Conservation (phyloP, 768 basidiomycete genomes). For the Mycena metata region DNA sequence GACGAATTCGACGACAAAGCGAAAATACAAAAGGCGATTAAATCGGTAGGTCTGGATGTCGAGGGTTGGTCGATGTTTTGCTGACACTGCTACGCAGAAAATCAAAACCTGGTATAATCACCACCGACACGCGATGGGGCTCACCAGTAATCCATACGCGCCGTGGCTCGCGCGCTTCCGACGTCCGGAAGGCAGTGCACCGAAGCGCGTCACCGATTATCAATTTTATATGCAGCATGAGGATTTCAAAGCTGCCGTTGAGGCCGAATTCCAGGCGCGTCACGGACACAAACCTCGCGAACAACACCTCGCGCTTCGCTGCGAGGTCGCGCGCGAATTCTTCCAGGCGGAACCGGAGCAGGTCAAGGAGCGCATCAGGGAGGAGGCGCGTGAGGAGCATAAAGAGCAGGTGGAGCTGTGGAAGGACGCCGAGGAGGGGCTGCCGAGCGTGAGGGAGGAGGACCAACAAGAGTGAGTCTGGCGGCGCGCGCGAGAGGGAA, state of each 20-base stretch:
- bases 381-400: not conserved
- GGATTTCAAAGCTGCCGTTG: not conserved
- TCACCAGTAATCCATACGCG: not conserved
- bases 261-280: not conserved
- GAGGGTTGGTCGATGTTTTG: too few relatives aligned
- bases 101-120: slow-evolving; percentile 10
- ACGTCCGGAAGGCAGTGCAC: not conserved
- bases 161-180: not conserved
- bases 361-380: not conserved
- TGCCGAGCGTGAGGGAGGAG: not conserved
- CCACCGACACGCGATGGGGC: not conserved
- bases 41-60: not conserved
- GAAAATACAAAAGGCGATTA: not conserved
- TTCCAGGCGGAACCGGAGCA: not conserved
- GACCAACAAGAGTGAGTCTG: not conserved
- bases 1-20: too few relatives aligned
- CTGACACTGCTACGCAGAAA: not conserved
- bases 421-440: slow-evolving; percentile 2
- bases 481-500: too few relatives aligned
- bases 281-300: not conserved
- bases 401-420: not conserved
- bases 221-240: slow-evolving; percentile 7
- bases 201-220: not conserved
- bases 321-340: not conserved
- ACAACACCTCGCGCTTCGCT: not conserved